Evolutionary conservation across 129 eudicot species (phyloP).

Genomic region (Escallonia herrerae): DNA sequence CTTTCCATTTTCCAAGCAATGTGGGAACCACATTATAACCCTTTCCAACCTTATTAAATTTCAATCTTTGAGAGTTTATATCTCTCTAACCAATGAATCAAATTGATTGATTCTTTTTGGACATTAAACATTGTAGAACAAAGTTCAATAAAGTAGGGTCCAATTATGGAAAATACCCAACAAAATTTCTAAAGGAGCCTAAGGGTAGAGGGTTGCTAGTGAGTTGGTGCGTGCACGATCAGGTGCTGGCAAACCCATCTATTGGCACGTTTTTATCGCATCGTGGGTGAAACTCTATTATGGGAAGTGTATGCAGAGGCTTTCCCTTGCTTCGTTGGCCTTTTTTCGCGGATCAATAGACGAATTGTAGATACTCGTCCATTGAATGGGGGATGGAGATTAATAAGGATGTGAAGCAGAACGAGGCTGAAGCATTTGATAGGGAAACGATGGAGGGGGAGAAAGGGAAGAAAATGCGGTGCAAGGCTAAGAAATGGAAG

Average conservation of each 20-base stretch:
- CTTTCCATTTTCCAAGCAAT: too few species aligned
- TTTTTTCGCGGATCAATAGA: conserved; percentile 5
- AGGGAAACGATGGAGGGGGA: conserved; percentile 8
- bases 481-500: conserved; percentile 16
- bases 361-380: conserved; percentile 3
- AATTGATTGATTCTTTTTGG: too few species aligned
- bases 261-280: conserved; percentile 10
- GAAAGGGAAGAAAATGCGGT: conserved; percentile 17
- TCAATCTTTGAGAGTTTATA: too few species aligned
- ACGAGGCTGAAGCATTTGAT: neutral
- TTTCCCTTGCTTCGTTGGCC: conserved; percentile 18
- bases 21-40: too few species aligned
- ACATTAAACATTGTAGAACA: too few species aligned
- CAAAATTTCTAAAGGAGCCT: neutral
- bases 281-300: conserved; percentile 18
- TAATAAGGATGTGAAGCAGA: conserved; percentile 3
- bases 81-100: too few species aligned
- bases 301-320: conserved; percentile 3
- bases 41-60: too few species aligned
- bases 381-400: conserved; percentile 16
- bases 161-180: too few species aligned
- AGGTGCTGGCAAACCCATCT: conserved; percentile 4
- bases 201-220: neutral
- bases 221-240: conserved; percentile 10
- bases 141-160: too few species aligned